Conservation (phyloP, 2,329 filamentous ascomycete species). For the Blastomyces silverae region DNA sequence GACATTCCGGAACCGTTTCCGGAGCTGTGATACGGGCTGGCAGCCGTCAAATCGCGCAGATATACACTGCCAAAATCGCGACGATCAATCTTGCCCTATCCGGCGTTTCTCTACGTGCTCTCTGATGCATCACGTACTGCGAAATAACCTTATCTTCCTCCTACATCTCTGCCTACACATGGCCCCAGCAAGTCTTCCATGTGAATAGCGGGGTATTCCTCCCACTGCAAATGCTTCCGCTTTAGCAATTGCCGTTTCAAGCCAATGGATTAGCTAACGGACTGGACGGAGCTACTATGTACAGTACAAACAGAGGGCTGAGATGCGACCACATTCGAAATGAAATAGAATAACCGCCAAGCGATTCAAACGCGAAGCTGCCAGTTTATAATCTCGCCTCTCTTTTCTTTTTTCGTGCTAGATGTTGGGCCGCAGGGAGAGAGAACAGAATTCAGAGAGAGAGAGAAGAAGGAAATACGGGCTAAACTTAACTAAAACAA, state of each 20-base stretch:
- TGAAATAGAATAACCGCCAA: neutral
- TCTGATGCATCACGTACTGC: neutral
- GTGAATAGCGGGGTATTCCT: neutral
- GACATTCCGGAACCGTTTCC: neutral
- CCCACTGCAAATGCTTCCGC: neutral
- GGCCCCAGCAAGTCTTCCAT: neutral
- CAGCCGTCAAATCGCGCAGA: neutral
- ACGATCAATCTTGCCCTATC: neutral
- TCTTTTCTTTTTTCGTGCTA: neutral
- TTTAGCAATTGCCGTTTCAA: neutral
- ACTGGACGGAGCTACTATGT: neutral
- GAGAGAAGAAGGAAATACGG: neutral
- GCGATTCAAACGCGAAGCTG: neutral
- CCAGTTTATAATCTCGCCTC: neutral
- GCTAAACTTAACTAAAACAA: neutral
- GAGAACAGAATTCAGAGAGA: neutral
- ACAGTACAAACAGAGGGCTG: neutral
- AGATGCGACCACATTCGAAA: neutral
- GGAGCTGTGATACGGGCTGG: neutral
- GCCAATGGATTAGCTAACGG: neutral
- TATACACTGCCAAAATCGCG: neutral
- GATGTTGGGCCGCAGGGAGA: neutral
- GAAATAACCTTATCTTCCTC: neutral
- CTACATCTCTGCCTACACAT: neutral
- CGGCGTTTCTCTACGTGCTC: neutral